Base-by-base conservation (phyloP, 306 rosid species). In the Fragaria ananassa region DNA sequence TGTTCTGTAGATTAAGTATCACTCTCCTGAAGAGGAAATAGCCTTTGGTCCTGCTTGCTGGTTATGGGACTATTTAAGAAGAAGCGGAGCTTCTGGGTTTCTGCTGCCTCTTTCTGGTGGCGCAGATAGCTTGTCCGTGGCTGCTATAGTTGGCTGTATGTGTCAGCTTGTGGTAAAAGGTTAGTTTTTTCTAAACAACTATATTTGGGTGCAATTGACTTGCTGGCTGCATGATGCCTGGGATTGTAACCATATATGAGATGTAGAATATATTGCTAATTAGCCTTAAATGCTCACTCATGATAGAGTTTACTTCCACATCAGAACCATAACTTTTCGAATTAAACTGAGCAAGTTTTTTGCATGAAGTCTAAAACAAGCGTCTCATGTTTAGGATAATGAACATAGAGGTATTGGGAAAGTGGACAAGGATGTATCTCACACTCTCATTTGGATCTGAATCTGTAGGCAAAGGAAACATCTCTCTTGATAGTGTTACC, bases 41-140 rank as follows among this genome's bases (percentile, higher is more conserved):
- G 97, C 99, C 64, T 91, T 84, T 78, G 99, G 99, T 77, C 99
- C 99, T 54, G 89, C 87, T 82, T 95, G 99, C 88, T 95, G 97
- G 99, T 83, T 95, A 81, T 95, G 97, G 99, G 99, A 95, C 85
- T 95, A 90, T 81, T 80, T 95, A 78, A 87, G 99, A 88, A 89
- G 99, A 84, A 92, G 98, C 23, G 98, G 98, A 83, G 99, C 99
- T 70, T 95, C 97, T 76, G 99, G 99, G 64, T 95, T 95, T 88
- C 86, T 95, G 86, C 98, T 95, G 74, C 99, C 99, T 69, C 96
- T 95, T 74, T 95, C 97, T 58, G 99, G 99, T 74, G 99, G 99
- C 77, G 99, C 99, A 64, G 99, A 95, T 86, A 92, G 98, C 89
- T 95, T 97, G 51, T 81, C 98, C 47, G 99, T 95, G 15, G 98